Evolutionary conservation across 805 yeast species (phyloP), one percentile per base, ranked within the genome.

Genomic region (Yamadazyma scolyti): DNA sequence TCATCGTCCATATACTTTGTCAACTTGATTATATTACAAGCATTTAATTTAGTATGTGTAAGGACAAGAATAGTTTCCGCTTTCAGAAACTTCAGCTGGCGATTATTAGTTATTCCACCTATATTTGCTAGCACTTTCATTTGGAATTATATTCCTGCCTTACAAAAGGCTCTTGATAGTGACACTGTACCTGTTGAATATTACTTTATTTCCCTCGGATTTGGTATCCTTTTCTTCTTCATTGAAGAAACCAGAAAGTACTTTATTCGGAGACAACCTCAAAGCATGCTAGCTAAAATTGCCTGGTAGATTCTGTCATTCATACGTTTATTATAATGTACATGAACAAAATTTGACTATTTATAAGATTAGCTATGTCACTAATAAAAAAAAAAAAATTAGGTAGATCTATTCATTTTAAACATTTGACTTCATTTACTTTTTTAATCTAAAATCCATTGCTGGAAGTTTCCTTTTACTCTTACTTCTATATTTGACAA

Each of bases 401-500:
- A 13, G 8, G 16, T 11, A 19, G 8, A 9, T 19, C 10, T 19
- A 19, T 8, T 19, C 10, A 19, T 19, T 19, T 7, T 19, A 19
- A 19, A 7, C 21, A 19, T 19, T 8, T 19, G 20, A 7, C 20
- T 19, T 19, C 10, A 19, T 19, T n/a, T n/a, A n/a, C n/a, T 19
- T 10, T 8, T 25, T 28, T 28, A 33, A 20, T 37, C 42, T 42
- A 87, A 65, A 27, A 87, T 71, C 94, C 95, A 86, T 40, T 68
- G 75, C 39, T 70, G 63, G 57, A 73, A 77, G 53, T 73, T 73
- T 28, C 59, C 62, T 36, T 66, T 68, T 16, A 80, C 75, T 51
- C 93, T 76, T 40, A 84, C 67, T 50, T 76, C 75, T 42, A 71
- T 56, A 36, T 74, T 80, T 17, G 56, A 61, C 31, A 64, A 55